Conservation (phyloP, 2,329 filamentous ascomycete genomes). For the Colletotrichum orbiculare region DNA sequence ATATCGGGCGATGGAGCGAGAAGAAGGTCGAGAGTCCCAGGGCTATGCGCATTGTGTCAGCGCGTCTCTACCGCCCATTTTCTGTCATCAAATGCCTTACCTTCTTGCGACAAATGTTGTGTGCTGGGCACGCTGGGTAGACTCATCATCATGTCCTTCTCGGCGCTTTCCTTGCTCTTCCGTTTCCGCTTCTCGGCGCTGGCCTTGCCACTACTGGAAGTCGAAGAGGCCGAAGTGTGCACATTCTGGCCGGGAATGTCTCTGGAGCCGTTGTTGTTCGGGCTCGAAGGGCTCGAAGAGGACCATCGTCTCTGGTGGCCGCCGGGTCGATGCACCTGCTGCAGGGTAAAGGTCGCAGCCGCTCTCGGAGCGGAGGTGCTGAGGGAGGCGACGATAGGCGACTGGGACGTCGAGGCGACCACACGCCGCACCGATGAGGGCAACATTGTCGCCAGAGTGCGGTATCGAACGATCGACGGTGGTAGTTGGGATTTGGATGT, state of each 20-base stretch:
- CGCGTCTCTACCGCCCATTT: neutral
- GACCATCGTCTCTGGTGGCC: slow-evolving; percentile 67
- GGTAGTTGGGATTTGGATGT: slow-evolving; percentile 9
- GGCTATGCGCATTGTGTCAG: slow-evolving; percentile 63
- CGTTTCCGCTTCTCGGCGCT: slow-evolving; percentile 66
- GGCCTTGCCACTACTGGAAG: slow-evolving; percentile 54
- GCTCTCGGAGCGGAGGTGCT: slow-evolving; percentile 54
- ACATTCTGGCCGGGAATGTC: slow-evolving; percentile 60
- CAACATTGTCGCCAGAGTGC: slow-evolving; percentile 52
- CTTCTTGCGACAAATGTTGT: slow-evolving; percentile 75
- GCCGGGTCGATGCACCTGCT: slow-evolving; percentile 34
- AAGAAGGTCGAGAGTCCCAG: slow-evolving; percentile 93
- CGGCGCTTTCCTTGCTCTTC: slow-evolving; percentile 64
- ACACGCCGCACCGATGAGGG: slow-evolving; percentile 67
- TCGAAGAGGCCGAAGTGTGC: slow-evolving; percentile 57
- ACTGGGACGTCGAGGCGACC: slow-evolving; percentile 58
- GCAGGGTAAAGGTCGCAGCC: slow-evolving; percentile 46
- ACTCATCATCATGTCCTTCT: slow-evolving; percentile 60
- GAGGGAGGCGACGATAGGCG: slow-evolving; percentile 56
- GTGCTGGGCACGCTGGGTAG: slow-evolving; percentile 82
- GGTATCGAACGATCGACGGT: slow-evolving; percentile 26
- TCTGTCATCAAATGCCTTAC: slow-evolving; percentile 53
- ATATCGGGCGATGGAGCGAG: slow-evolving; percentile 94
- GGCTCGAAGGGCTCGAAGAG: slow-evolving; percentile 71
- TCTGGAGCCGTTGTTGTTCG: slow-evolving; percentile 67